These are phyloP conservation scores for Phytophthora agathidicida DNA, from an alignment of 352 stramenopile species.

Conservation along the genomic window DNA sequence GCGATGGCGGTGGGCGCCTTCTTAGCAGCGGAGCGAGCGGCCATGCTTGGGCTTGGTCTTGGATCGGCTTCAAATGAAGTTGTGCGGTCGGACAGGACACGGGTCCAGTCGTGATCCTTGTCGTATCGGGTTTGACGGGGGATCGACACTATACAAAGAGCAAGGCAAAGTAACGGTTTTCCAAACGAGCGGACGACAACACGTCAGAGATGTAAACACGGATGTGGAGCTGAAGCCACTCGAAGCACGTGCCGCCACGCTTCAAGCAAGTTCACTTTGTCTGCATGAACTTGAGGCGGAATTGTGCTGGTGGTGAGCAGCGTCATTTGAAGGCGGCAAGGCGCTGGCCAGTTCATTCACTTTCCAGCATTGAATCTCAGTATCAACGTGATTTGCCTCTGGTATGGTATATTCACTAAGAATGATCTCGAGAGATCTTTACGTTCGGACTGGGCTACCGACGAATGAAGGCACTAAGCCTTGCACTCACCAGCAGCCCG, in stretches of 20 bases:
- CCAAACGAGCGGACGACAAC: constrained; percentile 10
- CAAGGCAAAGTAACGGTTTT: constrained; percentile 11
- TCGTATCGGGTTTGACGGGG: constrained; percentile 17
- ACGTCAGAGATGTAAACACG: too few relatives aligned
- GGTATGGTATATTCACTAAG: too few relatives aligned
- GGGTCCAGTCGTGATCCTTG: constrained; percentile 21
- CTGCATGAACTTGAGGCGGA: background rate
- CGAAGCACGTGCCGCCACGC: constrained; percentile 6
- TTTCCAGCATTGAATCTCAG: background rate
- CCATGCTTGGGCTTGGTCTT: constrained; percentile 16
- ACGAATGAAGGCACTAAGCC: too few relatives aligned
- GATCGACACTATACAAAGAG: background rate
- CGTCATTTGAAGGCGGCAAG: background rate
- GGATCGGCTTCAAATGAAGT: constrained; percentile 17
- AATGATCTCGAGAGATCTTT: too few relatives aligned
- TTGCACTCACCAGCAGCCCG: too few relatives aligned
- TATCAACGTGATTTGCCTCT: constrained; percentile 12
- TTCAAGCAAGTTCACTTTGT: too few relatives aligned
- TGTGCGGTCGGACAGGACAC: constrained; percentile 7
- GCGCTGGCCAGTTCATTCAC: constrained; percentile 3
- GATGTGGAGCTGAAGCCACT: constrained; percentile 4
- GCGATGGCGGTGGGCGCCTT: constrained; percentile 72
- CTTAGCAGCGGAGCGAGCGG: constrained; percentile 35
- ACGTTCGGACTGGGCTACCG: too few relatives aligned
- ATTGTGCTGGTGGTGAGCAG: background rate